Evolutionary conservation across 495 filamentous ascomycete species (phyloP).

Genomic region (Xylaria intraflava): DNA sequence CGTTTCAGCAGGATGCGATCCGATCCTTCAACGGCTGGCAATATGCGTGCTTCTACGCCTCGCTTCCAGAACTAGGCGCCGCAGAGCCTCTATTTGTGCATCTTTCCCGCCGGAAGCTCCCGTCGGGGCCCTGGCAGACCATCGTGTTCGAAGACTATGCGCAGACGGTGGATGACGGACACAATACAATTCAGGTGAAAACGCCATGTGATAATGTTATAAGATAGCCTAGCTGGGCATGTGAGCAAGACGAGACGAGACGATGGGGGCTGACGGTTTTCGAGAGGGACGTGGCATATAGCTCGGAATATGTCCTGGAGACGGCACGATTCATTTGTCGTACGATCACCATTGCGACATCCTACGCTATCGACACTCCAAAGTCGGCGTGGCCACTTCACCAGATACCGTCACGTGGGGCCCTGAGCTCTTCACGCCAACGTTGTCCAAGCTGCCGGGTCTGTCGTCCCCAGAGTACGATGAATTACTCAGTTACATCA

Average conservation of each 20-base stretch:
- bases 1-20: conserved; percentile 40
- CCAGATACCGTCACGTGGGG: conserved; percentile 32
- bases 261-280: neutral
- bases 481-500: conserved; percentile 33
- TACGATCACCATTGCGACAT: conserved; percentile 41
- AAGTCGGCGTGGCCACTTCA: conserved; percentile 27
- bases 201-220: neutral
- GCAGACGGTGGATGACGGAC: conserved; percentile 43
- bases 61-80: conserved; percentile 16
- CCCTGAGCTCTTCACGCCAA: conserved; percentile 34
- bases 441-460: conserved; percentile 34
- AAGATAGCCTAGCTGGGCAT: neutral
- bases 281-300: conserved; percentile 8
- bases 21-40: conserved; percentile 36
- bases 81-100: conserved; percentile 36
- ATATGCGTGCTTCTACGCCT: conserved; percentile 40
- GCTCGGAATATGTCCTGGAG: conserved; percentile 40
- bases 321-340: conserved; percentile 44
- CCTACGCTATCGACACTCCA: conserved; percentile 40
- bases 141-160: conserved; percentile 41
- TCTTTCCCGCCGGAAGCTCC: conserved; percentile 36
- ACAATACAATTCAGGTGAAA: conserved; percentile 42
- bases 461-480: conserved; percentile 14
- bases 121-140: conserved; percentile 33
- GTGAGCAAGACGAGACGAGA: neutral